These are phyloP conservation scores for Myrica gale DNA, from an alignment of 306 rosid species.

Conservation along the genomic window DNA sequence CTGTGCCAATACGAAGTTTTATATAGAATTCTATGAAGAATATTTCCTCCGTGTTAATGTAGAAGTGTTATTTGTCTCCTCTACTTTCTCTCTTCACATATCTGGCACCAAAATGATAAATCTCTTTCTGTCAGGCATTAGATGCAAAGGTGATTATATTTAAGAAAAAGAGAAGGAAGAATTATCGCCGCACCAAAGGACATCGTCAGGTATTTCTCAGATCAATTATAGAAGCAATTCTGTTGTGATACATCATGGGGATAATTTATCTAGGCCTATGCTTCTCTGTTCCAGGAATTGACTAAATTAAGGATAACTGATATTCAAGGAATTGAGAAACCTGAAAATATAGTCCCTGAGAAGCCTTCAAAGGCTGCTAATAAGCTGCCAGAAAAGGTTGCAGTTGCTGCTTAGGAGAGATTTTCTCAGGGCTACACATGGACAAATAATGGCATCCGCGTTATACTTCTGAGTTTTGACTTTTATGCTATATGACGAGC, in stretches of 20 bases:
- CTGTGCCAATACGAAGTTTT: not conserved
- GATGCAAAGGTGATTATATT: constrained; percentile 83
- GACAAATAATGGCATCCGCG: constrained; percentile 19
- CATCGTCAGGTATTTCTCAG: constrained; percentile 74
- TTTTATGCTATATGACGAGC: constrained; percentile 6
- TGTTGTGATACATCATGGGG: constrained; percentile 14
- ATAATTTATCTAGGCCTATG: constrained; percentile 22
- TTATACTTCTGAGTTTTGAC: not conserved
- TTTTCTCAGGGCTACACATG: not conserved
- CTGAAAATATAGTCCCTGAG: constrained; percentile 27
- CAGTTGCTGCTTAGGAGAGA: constrained; percentile 46
- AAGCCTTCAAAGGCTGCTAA: constrained; percentile 55
- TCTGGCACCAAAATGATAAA: not conserved
- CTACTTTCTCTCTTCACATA: not conserved
- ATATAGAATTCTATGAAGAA: not conserved
- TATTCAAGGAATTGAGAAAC: constrained; percentile 83
- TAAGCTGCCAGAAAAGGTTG: constrained; percentile 65
- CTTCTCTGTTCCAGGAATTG: constrained; percentile 58
- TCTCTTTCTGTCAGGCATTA: constrained; percentile 55
- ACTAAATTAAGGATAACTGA: constrained; percentile 89
- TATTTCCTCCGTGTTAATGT: not conserved
- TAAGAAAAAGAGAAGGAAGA: constrained; percentile 96
- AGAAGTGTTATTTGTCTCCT: not conserved
- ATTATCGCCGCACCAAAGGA: constrained; percentile 80
- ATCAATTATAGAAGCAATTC: constrained; percentile 1